A percentile compares a stretch with the other conserved stretches of the same genome.
Evolutionary conservation across 495 filamentous ascomycete species (phyloP).

Genomic region (Astrocystis sublimbata): DNA sequence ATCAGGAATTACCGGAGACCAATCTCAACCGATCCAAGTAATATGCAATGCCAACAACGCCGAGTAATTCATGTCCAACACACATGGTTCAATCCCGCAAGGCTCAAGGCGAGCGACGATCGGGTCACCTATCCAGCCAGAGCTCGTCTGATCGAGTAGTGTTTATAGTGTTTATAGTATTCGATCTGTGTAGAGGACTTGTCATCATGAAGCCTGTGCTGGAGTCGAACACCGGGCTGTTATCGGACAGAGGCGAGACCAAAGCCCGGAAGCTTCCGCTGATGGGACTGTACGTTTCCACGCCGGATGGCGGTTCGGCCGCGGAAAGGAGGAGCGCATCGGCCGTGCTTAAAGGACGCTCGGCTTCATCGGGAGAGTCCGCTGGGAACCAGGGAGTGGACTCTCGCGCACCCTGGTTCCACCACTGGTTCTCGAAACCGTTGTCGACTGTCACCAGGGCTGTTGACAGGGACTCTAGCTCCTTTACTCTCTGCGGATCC

Average conservation of each 20-base stretch:
- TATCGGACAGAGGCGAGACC: conserved; percentile 16
- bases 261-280: not conserved
- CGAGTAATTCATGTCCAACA: not conserved
- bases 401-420: conserved; percentile 44
- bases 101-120: not conserved
- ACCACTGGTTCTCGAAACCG: conserved; percentile 55
- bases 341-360: conserved; percentile 11
- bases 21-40: not conserved
- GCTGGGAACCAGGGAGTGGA: conserved; percentile 21
- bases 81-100: not conserved
- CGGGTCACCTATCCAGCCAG: conserved; percentile 11
- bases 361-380: conserved; percentile 8
- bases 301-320: conserved; percentile 20
- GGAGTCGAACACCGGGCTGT: not conserved
- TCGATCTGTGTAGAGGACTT: not conserved
- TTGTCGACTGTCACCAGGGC: conserved; percentile 61
- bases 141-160: conserved; percentile 12
- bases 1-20: not conserved
- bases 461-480: conserved; percentile 50
- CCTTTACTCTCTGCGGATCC: conserved; percentile 32
- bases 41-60: not conserved
- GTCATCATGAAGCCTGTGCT: not conserved
- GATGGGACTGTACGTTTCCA: conserved; percentile 8
- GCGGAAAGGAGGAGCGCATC: conserved; percentile 26
- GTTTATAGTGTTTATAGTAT: too few relatives aligned